A percentile compares a stretch with the other conserved stretches of the same genome.
Evolutionary conservation across 352 stramenopile genomes (phyloP).

Genomic region (Hyphochytrium catenoides): DNA sequence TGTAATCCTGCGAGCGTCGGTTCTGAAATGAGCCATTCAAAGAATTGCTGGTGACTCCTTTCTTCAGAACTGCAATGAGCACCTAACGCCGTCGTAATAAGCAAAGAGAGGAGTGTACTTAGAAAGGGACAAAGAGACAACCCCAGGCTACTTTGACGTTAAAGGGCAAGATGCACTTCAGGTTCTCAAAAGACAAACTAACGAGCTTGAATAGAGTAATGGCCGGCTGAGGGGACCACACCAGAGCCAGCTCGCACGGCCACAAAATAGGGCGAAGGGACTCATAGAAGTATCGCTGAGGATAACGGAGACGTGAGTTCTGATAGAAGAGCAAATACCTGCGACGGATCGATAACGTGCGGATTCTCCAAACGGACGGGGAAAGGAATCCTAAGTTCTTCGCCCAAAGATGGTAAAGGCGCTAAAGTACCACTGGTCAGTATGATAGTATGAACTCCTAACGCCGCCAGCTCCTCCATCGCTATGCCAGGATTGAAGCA

Average conservation of each 20-base stretch:
- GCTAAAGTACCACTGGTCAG: slow-evolving; percentile 88
- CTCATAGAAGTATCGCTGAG: no score
- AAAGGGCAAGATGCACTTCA: no score
- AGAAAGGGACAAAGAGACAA: no score
- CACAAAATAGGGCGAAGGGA: no score
- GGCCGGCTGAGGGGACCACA: no score
- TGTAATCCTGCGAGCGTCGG: slow-evolving; percentile 73
- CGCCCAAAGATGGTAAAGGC: slow-evolving; percentile 80
- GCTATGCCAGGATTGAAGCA: slow-evolving; percentile 91
- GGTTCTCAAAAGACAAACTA: no score
- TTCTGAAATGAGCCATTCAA: slow-evolving; percentile 86
- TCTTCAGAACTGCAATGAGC: slow-evolving; percentile 65
- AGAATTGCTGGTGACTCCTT: slow-evolving; percentile 69
- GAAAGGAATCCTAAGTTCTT: slow-evolving; percentile 90
- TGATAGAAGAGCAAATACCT: slow-evolving; percentile 33
- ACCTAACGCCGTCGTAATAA: no score
- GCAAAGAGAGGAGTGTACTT: no score
- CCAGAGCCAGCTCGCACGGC: no score
- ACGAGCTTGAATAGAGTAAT: no score
- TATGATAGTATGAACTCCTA: slow-evolving; percentile 69
- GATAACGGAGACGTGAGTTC: no score
- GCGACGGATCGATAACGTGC: slow-evolving; percentile 78
- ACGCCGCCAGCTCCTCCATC: slow-evolving; percentile 76
- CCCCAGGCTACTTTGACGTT: no score
- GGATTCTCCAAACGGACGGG: slow-evolving; percentile 86